A percentile compares a stretch with the other conserved stretches of the same genome.
Evolutionary conservation across 2,329 filamentous ascomycete genomes (phyloP).

Genomic region (Fusarium foetens): DNA sequence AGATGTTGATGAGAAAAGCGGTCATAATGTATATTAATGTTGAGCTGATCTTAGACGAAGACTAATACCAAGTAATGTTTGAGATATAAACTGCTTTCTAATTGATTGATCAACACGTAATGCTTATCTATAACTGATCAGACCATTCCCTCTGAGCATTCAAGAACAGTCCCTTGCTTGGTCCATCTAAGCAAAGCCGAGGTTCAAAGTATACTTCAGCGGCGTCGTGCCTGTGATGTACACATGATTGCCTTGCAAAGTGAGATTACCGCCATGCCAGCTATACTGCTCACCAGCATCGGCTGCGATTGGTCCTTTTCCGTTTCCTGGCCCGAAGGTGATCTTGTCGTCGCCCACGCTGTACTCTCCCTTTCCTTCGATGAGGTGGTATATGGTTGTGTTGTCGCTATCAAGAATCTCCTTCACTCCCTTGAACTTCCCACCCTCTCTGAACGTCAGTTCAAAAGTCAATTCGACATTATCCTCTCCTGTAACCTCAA

Average conservation of each 20-base stretch:
- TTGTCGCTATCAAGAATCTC: slow-evolving; percentile 14
- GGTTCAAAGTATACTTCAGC: slow-evolving; percentile 17
- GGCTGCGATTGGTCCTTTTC: background rate
- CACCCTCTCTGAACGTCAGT: slow-evolving; percentile 14
- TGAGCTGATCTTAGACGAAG: background rate
- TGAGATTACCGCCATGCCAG: slow-evolving; percentile 15
- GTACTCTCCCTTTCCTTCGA: slow-evolving; percentile 10
- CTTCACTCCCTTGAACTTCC: slow-evolving; percentile 16
- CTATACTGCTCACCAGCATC: slow-evolving; percentile 23
- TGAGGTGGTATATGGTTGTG: background rate
- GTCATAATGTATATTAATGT: background rate
- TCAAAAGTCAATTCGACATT: slow-evolving; percentile 26
- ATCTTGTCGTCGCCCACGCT: background rate
- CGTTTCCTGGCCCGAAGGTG: slow-evolving; percentile 7
- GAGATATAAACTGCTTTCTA: background rate
- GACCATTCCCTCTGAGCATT: rapidly evolving
- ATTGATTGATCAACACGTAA: no score
- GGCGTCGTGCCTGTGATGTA: slow-evolving; percentile 17
- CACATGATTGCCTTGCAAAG: slow-evolving; percentile 1
- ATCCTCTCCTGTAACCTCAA: slow-evolving; percentile 20
- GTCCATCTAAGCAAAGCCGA: background rate
- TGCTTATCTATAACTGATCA: rapidly evolving
- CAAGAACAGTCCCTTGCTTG: rapidly evolving
- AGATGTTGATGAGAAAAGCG: background rate
- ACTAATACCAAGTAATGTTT: slow-evolving; percentile 1